Base-by-base conservation (phyloP, 1,284 basidiomycete species). In the Lignosus rhinocerotis region DNA sequence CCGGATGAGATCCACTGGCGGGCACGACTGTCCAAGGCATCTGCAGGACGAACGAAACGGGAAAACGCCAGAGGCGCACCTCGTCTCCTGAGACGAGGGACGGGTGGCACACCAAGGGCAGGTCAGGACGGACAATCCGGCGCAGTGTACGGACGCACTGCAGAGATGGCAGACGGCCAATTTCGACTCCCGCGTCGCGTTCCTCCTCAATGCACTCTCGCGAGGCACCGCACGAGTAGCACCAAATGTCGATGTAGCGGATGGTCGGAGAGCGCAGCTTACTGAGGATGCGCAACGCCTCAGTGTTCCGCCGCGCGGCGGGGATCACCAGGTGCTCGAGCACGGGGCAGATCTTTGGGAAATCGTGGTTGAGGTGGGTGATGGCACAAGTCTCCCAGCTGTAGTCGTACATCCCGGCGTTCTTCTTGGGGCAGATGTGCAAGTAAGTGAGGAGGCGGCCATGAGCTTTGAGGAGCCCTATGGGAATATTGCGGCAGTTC, bases 301-400 rank as follows among this genome's bases (percentile, higher is more conserved):
- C 14, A 12, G 16, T 31, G 25, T 42, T 9, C 4, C 12, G 12
- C 10, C 30, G 41, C 9, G 31, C 44, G 21, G 47, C 36, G 6
- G 55, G 47, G 44, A 59, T 32, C n/a, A 55, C 58, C 38, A 63
- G 50, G 43, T 63, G 61, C 8, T 55, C 55, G 19, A 63, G 49
- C n/a, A 48, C 38, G 14, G 61, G 61, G 38, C 58, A 59, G 10
- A 51, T 34, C 4, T 7, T 21, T 7, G 33, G 30, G 3, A 62
- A 10, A 19, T 14, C n/a, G 6, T 14, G n/a, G 6, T 39, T 33
- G 8, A 57, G 21, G 14, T 30, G 38, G 17, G 1, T 44, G 31
- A 10, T 7, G 4, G 30, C 39, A 9, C 32, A 43, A 1, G 12
- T 19, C 17, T 34, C 38, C 52, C 52, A 54, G 12, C 33, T 49